These are phyloP conservation scores for Populus tremula DNA, from an alignment of 345 rosid genomes.

Conservation along the genomic window DNA sequence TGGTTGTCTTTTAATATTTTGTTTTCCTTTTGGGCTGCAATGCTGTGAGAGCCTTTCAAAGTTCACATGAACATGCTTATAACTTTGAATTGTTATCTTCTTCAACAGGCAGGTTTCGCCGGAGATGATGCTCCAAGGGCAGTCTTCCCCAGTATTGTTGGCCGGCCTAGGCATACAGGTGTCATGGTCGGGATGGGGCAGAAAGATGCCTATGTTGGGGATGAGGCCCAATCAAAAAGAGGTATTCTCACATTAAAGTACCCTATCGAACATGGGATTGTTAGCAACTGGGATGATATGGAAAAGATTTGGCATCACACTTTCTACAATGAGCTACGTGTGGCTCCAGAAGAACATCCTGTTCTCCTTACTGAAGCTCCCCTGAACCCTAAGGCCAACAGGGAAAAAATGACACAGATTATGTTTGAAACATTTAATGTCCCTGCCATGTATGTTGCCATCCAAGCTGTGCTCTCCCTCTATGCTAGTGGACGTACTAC, in stretches of 20 bases:
- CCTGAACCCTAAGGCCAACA: background rate
- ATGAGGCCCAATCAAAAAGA: slow-evolving; percentile 66
- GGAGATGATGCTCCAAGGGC: slow-evolving; percentile 1
- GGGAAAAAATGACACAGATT: background rate
- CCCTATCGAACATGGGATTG: slow-evolving; percentile 65
- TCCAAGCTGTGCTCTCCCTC: slow-evolving; percentile 40
- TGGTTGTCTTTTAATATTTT: background rate
- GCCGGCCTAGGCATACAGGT: slow-evolving; percentile 65
- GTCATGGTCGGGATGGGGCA: slow-evolving; percentile 73
- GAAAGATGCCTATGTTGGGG: slow-evolving; percentile 66
- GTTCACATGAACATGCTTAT: background rate
- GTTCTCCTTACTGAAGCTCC: background rate
- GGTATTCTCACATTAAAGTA: slow-evolving; percentile 62
- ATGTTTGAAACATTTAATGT: background rate
- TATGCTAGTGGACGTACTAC: slow-evolving; percentile 70
- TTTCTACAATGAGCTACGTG: slow-evolving; percentile 31
- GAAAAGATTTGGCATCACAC: slow-evolving; percentile 72
- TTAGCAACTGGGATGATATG: slow-evolving; percentile 72
- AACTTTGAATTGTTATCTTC: slow-evolving; percentile 7
- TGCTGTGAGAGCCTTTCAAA: background rate
- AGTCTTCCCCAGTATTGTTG: slow-evolving; percentile 46
- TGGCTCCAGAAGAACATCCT: background rate
- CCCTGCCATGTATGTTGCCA: background rate
- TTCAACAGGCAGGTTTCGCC: background rate
- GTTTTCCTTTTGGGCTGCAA: slow-evolving; percentile 31